Evolutionary conservation across 2,329 filamentous ascomycete species (phyloP), one percentile per base, ranked within the genome.

Genomic region (Didymella exigua): DNA sequence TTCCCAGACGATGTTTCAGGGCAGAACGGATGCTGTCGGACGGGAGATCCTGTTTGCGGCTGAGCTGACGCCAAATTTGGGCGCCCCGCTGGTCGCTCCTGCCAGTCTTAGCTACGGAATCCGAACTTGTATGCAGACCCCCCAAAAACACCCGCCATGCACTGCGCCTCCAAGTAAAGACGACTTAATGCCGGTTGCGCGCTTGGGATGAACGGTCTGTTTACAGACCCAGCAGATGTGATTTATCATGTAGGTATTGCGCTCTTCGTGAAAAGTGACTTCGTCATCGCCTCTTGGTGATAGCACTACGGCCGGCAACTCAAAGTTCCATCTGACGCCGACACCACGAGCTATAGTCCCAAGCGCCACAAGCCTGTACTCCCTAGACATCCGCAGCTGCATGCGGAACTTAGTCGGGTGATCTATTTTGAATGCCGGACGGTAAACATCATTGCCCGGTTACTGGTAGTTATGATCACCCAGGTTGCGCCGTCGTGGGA

Each of bases 381-480:
- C 36, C 53, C 48, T 44, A 36, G 54, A 38, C 33, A 29, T 48
- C 43, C 43, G 54, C 43, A 56, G 46, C 52, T 42, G 46, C 46
- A 29, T 9, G 40, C 23, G 33, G 42, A 21, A 27, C 29, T 43
- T 48, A 51, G 26, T 43, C 30, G 54, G 43, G 24, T 21, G 36
- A 30, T 31, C 54, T 56, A 56, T 56, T 56, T 56, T 56, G 48
- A 31, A 43, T 34, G 13, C 31, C 43, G 42, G 48, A 46, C 46
- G 50, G 53, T 60, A 49, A 57, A 59, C 50, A 61, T 48, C 56
- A 47, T 45, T 61, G 60, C 55, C 54, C 60, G 58, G 59, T 58
- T 49, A 59, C 49, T 50, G 41, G 30, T 50, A 50, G 52, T 55
- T 42, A 56, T 65, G 62, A 55, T 42, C 21, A 56, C 43, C 33